A percentile compares a stretch with the other conserved stretches of the same genome.
These are phyloP conservation scores for Lachnellula hyalina DNA, from an alignment of 2,329 filamentous ascomycete species.

Conservation along the genomic window DNA sequence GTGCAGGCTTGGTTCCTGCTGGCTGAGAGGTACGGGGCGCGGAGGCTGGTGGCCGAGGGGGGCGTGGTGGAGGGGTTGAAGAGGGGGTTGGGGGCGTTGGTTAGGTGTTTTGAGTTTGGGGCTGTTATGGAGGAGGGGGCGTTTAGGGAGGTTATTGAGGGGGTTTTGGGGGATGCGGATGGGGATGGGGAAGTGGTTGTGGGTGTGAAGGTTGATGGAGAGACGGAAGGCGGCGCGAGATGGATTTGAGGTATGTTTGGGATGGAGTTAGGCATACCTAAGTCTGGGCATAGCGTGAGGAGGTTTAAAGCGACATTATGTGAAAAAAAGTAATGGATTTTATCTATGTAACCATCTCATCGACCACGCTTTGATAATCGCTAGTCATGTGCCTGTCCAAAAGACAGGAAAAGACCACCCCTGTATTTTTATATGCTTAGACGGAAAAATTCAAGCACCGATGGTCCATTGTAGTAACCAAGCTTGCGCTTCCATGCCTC, in stretches of 20 bases:
- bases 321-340: too few relatives aligned
- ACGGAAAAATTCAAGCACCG: too few relatives aligned
- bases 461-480: too few relatives aligned
- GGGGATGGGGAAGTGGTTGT: background rate
- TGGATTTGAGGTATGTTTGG: background rate
- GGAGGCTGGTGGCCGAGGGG: conserved; percentile 4
- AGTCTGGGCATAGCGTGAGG: too few relatives aligned
- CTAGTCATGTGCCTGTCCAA: too few relatives aligned
- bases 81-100: conserved; percentile 16
- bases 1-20: conserved; percentile 30
- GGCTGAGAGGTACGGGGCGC: conserved; percentile 11
- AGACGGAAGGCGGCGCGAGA: background rate
- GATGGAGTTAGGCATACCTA: background rate
- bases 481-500: background rate
- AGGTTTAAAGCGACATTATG: too few relatives aligned
- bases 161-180: conserved; percentile 6
- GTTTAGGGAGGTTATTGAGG: conserved; percentile 24
- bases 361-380: too few relatives aligned
- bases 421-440: too few relatives aligned
- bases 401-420: too few relatives aligned
- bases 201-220: background rate
- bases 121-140: conserved; percentile 23
- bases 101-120: conserved; percentile 25
- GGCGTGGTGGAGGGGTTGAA: conserved; percentile 18
- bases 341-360: too few relatives aligned